These are phyloP conservation scores for Geosmithia morbida DNA, from an alignment of 2,329 filamentous ascomycete genomes.

Conservation along the genomic window DNA sequence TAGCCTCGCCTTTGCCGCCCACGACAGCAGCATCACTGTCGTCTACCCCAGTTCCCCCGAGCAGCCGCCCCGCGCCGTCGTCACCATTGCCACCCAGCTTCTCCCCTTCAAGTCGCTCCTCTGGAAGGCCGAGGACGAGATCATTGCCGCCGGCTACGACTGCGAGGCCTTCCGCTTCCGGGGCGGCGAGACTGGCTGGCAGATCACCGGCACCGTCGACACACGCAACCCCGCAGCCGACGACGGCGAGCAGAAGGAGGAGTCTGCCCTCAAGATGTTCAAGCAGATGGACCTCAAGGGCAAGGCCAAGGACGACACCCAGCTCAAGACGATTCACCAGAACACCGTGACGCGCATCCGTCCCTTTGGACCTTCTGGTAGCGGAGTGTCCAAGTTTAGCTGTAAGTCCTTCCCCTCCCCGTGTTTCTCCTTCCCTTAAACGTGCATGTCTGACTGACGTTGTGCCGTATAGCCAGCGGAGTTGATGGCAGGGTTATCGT, in stretches of 20 bases:
- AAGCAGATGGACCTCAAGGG: slow-evolving; percentile 97
- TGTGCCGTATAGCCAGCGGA: slow-evolving; percentile 46
- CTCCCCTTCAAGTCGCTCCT: slow-evolving; percentile 86
- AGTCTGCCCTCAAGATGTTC: slow-evolving; percentile 96
- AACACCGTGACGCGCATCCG: slow-evolving; percentile 87
- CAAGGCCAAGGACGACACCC: slow-evolving; percentile 80
- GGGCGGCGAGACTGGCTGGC: slow-evolving; percentile 69
- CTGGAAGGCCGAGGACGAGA: slow-evolving; percentile 85
- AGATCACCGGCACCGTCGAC: slow-evolving; percentile 69
- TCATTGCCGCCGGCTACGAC: slow-evolving; percentile 87
- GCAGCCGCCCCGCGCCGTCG: slow-evolving; percentile 76
- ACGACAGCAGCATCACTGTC: slow-evolving; percentile 92
- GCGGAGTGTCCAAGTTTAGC: slow-evolving; percentile 64
- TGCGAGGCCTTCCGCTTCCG: slow-evolving; percentile 82
- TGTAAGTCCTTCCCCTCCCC: slow-evolving; percentile 42
- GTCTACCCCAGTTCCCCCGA: slow-evolving; percentile 90
- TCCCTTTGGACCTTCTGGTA: slow-evolving; percentile 53
- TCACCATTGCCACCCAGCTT: slow-evolving; percentile 79
- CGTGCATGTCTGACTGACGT: neutral
- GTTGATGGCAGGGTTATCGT: slow-evolving; percentile 74
- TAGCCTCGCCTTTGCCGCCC: slow-evolving; percentile 84
- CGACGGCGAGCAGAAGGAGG: slow-evolving; percentile 54
- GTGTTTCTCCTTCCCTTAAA: neutral
- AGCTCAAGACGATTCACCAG: slow-evolving; percentile 90
- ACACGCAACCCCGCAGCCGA: slow-evolving; percentile 50